Base-by-base conservation (phyloP, 2,329 filamentous ascomycete species). In the Mycosphaerella arachidis region DNA sequence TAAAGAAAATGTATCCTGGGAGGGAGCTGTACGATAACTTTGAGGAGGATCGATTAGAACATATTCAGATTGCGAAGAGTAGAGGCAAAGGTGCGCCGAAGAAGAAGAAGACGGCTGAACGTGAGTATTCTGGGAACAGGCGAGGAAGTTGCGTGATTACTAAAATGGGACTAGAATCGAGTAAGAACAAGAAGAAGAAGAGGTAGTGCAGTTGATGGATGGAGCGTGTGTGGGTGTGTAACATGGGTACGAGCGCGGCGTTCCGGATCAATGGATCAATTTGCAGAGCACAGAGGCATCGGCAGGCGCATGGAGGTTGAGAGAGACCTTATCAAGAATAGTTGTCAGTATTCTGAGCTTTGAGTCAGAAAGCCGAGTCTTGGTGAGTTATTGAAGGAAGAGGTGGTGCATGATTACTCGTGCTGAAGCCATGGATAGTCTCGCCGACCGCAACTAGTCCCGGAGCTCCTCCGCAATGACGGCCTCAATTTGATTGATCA, bases 51-150 rank as follows among this genome's bases (percentile, higher is more conserved):
- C 86, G 94, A 68, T 78, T 91, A 62, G 91, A 91, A 74, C 84
- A 86, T 75, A 82, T 92, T 66, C 74, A 68, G 71, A 78, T 76
- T 43, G 62, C 70, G 69, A 92, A 91, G 75, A 77, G 83, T 31
- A 87, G 92, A 79, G 92, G 92, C 67, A 97, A 97, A 81, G 88
- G 88, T 57, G 85, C 88, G 48, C 92, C 93, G 7, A 89, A 95
- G 84, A 97, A 96, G 85, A 95, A 94, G 82, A 87, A 81, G 72
- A 86, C 81, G 48, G 77, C 77, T 67, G 76, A 76, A 60, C 78
- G 78, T 79, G 57, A 69, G 72, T 74, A 69, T 48, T 43, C 5
- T 50, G 35, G 7, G 63, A 71, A 18, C 33, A 12, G 30, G 29
- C 29, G 1, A 20, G 5, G 27, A 37, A 37, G 18, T 31, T 3